Evolutionary conservation across 140 eudicot species (phyloP), one percentile per base, ranked within the genome.

Genomic region (Anethum foeniculum): DNA sequence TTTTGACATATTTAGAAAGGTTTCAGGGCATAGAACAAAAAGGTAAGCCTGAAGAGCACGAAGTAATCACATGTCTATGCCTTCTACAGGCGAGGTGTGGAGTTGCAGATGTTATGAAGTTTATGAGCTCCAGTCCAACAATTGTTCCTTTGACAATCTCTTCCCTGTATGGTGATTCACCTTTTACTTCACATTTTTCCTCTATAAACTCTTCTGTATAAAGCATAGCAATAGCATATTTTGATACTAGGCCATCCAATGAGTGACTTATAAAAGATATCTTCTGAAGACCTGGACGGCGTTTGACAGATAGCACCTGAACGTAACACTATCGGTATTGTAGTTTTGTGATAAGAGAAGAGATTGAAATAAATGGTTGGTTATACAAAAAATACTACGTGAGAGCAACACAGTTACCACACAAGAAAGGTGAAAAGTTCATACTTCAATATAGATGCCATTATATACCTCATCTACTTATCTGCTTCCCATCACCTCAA

Each of bases 81-180:
- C 98, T 97, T 81, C 94, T 90, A 28, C 93, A 84, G 75, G 97
- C 98, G 75, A 94, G 94, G 84, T 94, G 97, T 64, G 98, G 98
- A 32, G 98, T 89, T 60, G 98, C 98, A 76, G 84, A 75, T 25
- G 97, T 94, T 36, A 94, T 88, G 77, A 92, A 94, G 81, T 89
- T 94, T 25, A 89, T 79, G 36, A 97, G 98, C 78, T 90, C 88
- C 67, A 94, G 88, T 78, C 97, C 98, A 65, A 92, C 97, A 51
- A 94, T 84, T 82, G 83, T 89, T 18, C 80, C 91, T n/a, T 69
- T 79, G 25, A 69, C 49, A 25, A 74, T 81, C 67, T 82, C 80
- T 51, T 87, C 89, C n/a, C 64, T 27, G 44, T 54, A 79, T 15
- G 84, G 83, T 48, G 75, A 47, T 34, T 78, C 89, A 75, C 89